Percentiles rank a stretch among this genome's conserved stretches.
These are phyloP conservation scores for Serendipita indica DNA, from an alignment of 768 basidiomycete genomes.

Conservation along the genomic window DNA sequence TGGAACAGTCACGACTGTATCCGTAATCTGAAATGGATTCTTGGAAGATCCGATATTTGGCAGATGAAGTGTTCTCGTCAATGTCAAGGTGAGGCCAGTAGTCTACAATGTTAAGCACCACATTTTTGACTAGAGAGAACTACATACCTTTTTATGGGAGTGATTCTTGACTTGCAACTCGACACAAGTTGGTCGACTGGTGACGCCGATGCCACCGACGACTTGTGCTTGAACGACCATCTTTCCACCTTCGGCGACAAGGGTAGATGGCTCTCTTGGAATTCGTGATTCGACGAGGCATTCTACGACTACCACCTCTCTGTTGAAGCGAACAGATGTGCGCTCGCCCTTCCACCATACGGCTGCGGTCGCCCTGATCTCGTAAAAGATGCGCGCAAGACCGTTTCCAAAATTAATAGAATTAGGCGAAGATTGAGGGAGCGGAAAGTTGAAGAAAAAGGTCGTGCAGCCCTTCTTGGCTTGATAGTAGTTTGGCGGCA, in stretches of 20 bases:
- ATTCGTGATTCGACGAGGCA: constrained; percentile 21
- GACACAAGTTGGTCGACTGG: constrained; percentile 56
- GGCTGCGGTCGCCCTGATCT: constrained; percentile 54
- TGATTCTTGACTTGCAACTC: constrained; percentile 74
- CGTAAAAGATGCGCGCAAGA: constrained; percentile 54
- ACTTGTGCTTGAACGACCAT: constrained; percentile 61
- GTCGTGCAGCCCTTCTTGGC: constrained; percentile 65
- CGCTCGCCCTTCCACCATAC: constrained; percentile 66
- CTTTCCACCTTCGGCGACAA: constrained; percentile 65
- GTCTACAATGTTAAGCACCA: constrained; percentile 33
- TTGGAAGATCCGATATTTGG: constrained; percentile 21
- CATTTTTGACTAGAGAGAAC: constrained; percentile 9
- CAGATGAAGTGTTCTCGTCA: constrained; percentile 47
- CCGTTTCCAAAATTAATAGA: constrained; percentile 57
- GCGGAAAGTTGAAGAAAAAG: constrained; percentile 64
- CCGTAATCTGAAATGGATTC: constrained; percentile 43
- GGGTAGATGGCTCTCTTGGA: constrained; percentile 13
- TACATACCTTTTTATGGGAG: constrained; percentile 55
- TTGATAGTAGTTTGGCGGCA: constrained; percentile 52
- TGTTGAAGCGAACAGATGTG: constrained; percentile 47
- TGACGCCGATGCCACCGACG: constrained; percentile 44
- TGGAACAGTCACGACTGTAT: constrained; percentile 50
- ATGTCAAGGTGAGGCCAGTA: constrained; percentile 43
- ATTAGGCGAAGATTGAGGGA: constrained; percentile 52
- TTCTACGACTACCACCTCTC: constrained; percentile 52